phyloP scores from a whole-genome alignment of 2,329 filamentous ascomycete species.

The Fusarium tjaetaba region DNA sequence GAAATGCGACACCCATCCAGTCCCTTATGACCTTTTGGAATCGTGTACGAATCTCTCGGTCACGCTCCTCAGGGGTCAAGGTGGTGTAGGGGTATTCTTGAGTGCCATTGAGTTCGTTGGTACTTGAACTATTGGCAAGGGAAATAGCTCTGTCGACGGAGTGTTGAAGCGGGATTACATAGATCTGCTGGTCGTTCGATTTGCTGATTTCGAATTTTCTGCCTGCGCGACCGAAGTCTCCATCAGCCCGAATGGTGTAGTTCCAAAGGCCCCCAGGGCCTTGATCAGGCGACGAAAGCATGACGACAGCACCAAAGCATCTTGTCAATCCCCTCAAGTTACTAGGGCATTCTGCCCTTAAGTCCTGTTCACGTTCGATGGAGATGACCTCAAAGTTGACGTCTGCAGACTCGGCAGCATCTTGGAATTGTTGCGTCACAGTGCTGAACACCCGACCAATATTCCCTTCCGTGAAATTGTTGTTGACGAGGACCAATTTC shows the following conservation, averaged over 20 bases:
- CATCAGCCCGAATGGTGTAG: constrained; percentile 84
- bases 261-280: constrained; percentile 78
- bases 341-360: constrained; percentile 71
- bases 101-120: constrained; percentile 49
- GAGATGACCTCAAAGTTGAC: constrained; percentile 65
- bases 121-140: constrained; percentile 56
- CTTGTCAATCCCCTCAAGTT: constrained; percentile 72
- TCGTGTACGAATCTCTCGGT: constrained; percentile 69
- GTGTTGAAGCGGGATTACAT: constrained; percentile 80
- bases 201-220: constrained; percentile 70
- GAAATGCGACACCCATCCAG: constrained; percentile 81
- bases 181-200: constrained; percentile 81
- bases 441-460: constrained; percentile 76
- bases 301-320: constrained; percentile 80
- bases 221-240: constrained; percentile 66
- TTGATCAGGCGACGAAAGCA: constrained; percentile 79
- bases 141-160: constrained; percentile 81
- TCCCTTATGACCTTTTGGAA: constrained; percentile 80
- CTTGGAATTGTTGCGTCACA: constrained; percentile 66
- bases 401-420: constrained; percentile 62
- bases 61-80: constrained; percentile 72
- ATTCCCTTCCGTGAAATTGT: constrained; percentile 72
- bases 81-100: constrained; percentile 82
- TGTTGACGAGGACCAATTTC: constrained; percentile 83
- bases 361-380: constrained; percentile 63